Percentiles rank a stretch among this genome's conserved stretches.
Conservation (phyloP, 2,329 filamentous ascomycete species). For the Aspergillus calidoustus region DNA sequence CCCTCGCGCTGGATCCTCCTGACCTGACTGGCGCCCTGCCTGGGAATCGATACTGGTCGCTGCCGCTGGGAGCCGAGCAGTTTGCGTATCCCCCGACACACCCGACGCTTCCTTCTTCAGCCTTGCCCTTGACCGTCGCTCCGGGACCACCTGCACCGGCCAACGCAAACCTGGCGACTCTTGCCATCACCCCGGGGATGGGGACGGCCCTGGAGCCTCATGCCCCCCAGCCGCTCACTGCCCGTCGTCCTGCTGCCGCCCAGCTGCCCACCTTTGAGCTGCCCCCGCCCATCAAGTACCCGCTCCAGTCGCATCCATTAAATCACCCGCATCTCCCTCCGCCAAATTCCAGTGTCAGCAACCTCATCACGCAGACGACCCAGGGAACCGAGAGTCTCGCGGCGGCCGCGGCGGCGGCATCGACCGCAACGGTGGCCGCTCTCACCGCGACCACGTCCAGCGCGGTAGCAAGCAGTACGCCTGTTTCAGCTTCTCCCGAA, state of each 20-base stretch:
- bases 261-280: slow-evolving; percentile 72
- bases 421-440: slow-evolving; percentile 18
- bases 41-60: slow-evolving; percentile 55
- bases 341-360: slow-evolving; percentile 61
- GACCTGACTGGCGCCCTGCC: slow-evolving; percentile 51
- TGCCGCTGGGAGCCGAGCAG: slow-evolving; percentile 45
- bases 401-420: slow-evolving; percentile 36
- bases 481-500: slow-evolving; percentile 35
- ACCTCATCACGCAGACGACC: slow-evolving; percentile 66
- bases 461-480: slow-evolving; percentile 60
- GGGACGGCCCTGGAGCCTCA: slow-evolving; percentile 63
- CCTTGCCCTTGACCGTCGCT: not conserved
- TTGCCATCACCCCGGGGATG: slow-evolving; percentile 66
- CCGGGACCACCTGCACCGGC: not conserved
- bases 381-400: slow-evolving; percentile 53
- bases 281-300: slow-evolving; percentile 64
- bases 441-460: slow-evolving; percentile 33
- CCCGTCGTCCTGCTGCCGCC: slow-evolving; percentile 71
- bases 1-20: slow-evolving; percentile 55
- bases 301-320: not conserved
- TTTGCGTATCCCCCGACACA: slow-evolving; percentile 30
- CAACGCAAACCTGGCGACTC: slow-evolving; percentile 63
- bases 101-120: slow-evolving; percentile 14
- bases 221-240: slow-evolving; percentile 64
- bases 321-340: slow-evolving; percentile 46